Evolutionary conservation across 257 asterid species (phyloP), one percentile per base, ranked within the genome.

Genomic region (Nicotiana attenuata): DNA sequence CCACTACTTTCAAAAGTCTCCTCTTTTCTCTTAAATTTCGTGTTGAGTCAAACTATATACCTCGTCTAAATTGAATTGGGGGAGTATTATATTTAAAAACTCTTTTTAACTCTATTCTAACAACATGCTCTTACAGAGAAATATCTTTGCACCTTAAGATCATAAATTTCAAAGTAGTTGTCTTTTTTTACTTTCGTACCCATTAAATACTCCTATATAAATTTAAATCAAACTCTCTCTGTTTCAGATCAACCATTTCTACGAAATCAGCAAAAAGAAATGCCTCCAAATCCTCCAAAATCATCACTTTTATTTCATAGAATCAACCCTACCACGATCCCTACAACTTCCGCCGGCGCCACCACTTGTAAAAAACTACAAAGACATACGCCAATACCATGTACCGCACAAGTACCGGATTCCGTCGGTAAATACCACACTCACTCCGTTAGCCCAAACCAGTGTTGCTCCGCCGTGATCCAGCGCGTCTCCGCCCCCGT

Each of bases 391-490:
- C 87, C 83, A 15, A 76, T 78, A 1, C 67, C 86, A 3, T 77
- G 79, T 73, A 31, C 87, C 3, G 50, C 87, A 29, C 86, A 87
- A 3, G 91, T 91, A 26, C 98, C 98, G 0, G 98, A 93, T 20
- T 78, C 89, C 29, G 93, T 92, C 1, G 87, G 89, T 0, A 85
- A 89, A 8, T 82, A 86, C 87, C 98, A 93, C 87, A 82, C 90
- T 61, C 92, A 91, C 88, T 83, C 81, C 0, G 87, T 92, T 3
- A 91, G 89, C 20, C 90, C 93, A 7, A 87, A 89, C 86, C 97
- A 93, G 93, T 92, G 97, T 88, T 93, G 90, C 92, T 91, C 97
- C 85, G 90, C 96, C 78, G 93, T 91, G 59, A 88, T 89, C 81
- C 91, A 92, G 79, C 90, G 86, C 80, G 92, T 93, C 89, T 81